Percentiles rank a stretch among this genome's conserved stretches.
These are phyloP conservation scores for Penicillium palitans DNA, from an alignment of 2,329 filamentous ascomycete species.

Conservation along the genomic window DNA sequence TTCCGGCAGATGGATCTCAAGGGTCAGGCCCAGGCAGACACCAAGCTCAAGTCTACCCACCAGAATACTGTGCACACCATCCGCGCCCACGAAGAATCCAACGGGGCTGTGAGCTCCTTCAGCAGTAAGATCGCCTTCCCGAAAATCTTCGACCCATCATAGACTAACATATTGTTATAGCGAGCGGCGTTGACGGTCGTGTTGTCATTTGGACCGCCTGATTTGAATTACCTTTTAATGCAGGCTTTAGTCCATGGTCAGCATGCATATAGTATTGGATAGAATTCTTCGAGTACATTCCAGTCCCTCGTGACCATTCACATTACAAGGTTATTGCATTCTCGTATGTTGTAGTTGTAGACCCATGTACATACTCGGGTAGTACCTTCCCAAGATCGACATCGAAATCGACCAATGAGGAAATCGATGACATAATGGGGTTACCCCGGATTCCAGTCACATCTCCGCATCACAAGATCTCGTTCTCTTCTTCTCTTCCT, in stretches of 20 bases:
- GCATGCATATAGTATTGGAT: constrained; percentile 2
- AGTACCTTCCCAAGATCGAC: neutral
- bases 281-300: neutral
- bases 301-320: neutral
- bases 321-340: neutral
- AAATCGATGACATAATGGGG: constrained; percentile 9
- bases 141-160: neutral
- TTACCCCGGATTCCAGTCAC: constrained; percentile 13
- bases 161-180: constrained; percentile 46
- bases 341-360: neutral
- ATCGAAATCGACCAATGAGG: neutral
- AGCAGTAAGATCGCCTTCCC: constrained; percentile 65
- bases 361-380: neutral
- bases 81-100: constrained; percentile 69
- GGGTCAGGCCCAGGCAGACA: constrained; percentile 88
- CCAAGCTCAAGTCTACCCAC: constrained; percentile 90
- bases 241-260: neutral
- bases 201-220: constrained; percentile 74
- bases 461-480: constrained; percentile 3
- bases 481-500: neutral
- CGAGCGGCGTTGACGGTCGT: constrained; percentile 79
- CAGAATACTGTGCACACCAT: constrained; percentile 94
- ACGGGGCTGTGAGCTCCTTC: constrained; percentile 70
- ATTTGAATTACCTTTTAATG: neutral
- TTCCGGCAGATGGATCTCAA: constrained; percentile 98